Base-by-base conservation (phyloP, 306 rosid species). In the Myrica gale region DNA sequence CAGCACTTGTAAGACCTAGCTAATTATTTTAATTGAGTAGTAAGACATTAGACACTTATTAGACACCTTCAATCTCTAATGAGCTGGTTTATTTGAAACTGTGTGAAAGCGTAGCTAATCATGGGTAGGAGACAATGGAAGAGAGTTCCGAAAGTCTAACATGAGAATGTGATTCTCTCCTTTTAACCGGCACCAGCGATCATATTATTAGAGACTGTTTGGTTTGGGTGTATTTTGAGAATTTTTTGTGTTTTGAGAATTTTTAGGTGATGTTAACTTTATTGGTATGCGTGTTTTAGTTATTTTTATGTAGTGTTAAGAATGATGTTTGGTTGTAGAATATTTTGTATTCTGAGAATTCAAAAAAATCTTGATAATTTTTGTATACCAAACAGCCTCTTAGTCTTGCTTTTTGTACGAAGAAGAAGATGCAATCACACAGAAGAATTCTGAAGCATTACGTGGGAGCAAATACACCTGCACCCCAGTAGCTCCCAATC, bases 401-500 rank as follows among this genome's bases (percentile, higher is more conserved):
- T 73, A 69, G 76, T 70, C 72, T 41, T 67, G 72, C 76, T 76
- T 77, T 56, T 63, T 48, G 47, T 54, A 39, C 10, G 42, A 69
- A 69, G 66, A 43, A 77, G 37, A 63, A 69, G 71, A 50, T 65
- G 78, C 37, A 43, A 83, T 23, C 68, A 67, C 68, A 15, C 42
- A 46, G 37, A 26, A 26, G 57, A 62, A 69, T 37, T 42, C 74
- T 72, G 76, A 77, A 70, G 76, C 81, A 47, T 78, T 53, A 76
- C 60, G 60, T 26, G 53, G 58, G 55, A 65, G 84, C 43, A 67
- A 75, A 77, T 81, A 83, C 85, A 80, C 79, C 57, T 62, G 69
- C 63, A 47, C 69, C 74, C 55, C 65, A 76, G 74, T 76, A 84
- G 50, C 57, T 78, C 78, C 77, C 76, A 92, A 88, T 90, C 85